Conservation (phyloP, 2,329 filamentous ascomycete species). For the Mycogone perniciosa region DNA sequence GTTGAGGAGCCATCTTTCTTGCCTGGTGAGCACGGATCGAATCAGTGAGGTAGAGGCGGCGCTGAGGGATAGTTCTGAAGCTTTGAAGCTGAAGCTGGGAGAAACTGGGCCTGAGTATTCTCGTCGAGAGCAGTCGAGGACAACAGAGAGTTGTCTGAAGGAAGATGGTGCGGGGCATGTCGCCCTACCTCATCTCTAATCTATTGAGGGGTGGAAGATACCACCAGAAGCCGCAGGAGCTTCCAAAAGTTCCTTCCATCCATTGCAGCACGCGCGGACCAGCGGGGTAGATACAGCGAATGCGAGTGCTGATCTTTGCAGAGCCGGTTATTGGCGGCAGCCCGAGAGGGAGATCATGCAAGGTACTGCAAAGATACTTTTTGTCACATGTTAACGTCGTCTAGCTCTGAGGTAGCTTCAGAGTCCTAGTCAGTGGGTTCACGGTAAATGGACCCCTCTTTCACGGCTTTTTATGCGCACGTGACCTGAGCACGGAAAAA, state of each 20-base stretch:
- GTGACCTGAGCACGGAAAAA: slow-evolving; percentile 3
- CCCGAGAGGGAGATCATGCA: slow-evolving; percentile 6
- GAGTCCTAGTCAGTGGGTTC: too few species aligned
- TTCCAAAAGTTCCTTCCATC: not conserved
- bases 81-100: slow-evolving; percentile 12
- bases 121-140: slow-evolving; percentile 16
- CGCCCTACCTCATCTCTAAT: slow-evolving; percentile 21
- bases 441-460: too few species aligned
- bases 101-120: slow-evolving; percentile 16
- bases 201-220: slow-evolving; percentile 17
- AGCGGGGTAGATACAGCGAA: slow-evolving; percentile 9
- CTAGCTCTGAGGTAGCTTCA: not conserved
- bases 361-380: not conserved
- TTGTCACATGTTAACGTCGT: not conserved
- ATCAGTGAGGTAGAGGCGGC: slow-evolving; percentile 46
- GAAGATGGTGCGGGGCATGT: slow-evolving; percentile 43
- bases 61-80: not conserved
- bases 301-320: not conserved
- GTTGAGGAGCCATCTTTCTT: slow-evolving; percentile 78
- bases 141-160: slow-evolving; percentile 25
- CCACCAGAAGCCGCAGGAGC: slow-evolving; percentile 9
- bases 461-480: not conserved
- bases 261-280: not conserved
- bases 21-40: slow-evolving; percentile 53
- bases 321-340: slow-evolving; percentile 25